phyloP scores from a whole-genome alignment of 1,139 yeast species.

The Kurtzmaniella quercitrusa region DNA sequence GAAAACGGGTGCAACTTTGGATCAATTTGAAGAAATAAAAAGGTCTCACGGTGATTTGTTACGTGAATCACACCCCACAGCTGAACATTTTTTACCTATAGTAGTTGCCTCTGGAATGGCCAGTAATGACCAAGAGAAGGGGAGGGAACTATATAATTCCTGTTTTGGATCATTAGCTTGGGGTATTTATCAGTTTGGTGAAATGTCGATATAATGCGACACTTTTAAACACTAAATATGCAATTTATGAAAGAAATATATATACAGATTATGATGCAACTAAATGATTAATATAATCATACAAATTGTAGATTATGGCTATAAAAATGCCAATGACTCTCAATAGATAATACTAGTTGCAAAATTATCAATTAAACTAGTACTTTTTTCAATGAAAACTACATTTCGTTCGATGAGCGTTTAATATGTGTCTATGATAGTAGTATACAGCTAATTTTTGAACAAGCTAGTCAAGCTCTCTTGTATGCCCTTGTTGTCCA shows the following conservation, averaged over 20 bases:
- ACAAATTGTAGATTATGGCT: too few species aligned
- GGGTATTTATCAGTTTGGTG: constrained; percentile 56
- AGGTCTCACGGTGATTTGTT: constrained; percentile 29
- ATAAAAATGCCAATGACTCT: too few species aligned
- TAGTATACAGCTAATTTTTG: constrained; percentile 17
- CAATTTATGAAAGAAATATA: not conserved
- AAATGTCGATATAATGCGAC: constrained; percentile 3
- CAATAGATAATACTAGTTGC: too few species aligned
- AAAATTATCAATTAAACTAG: too few species aligned
- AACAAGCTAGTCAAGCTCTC: constrained; percentile 35
- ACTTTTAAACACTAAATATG: constrained; percentile 2
- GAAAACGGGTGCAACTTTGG: constrained; percentile 16
- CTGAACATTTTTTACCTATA: constrained; percentile 70
- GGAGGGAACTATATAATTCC: constrained; percentile 44
- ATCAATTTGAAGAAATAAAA: constrained; percentile 27
- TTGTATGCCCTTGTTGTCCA: constrained; percentile 39
- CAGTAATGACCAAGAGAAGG: constrained; percentile 28
- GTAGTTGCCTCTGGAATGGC: constrained; percentile 66
- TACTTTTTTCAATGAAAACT: too few species aligned
- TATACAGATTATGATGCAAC: too few species aligned
- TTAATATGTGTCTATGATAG: constrained; percentile 1
- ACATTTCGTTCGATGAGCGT: not conserved
- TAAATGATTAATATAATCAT: too few species aligned
- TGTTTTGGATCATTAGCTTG: constrained; percentile 55
- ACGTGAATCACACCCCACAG: constrained; percentile 62